Evolutionary conservation across 345 rosid species (phyloP), one percentile per base, ranked within the genome.

Genomic region (Citrus cavaleriei): DNA sequence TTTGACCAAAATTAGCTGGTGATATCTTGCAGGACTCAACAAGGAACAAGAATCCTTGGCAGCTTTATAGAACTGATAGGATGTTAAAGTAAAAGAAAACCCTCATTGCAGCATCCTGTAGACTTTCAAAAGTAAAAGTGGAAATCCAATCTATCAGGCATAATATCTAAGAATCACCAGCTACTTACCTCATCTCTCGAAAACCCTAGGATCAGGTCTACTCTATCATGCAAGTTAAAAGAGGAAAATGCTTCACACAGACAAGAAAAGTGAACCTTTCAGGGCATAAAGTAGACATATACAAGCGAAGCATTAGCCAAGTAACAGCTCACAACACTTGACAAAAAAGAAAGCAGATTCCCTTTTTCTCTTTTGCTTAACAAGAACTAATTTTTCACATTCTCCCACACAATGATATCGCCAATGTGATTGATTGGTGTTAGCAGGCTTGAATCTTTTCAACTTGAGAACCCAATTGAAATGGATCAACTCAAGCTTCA

Each of bases 241-340:
- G 65, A 71, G 86, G 74, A 89, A 87, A 88, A 83, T 88, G 83
- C 84, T 77, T 83, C 86, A 42, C 66, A 62, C 78, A 87, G 89
- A 90, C 91, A 89, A 78, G 91, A 95, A 91, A 91, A 91, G 94
- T 87, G 94, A 91, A 81, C 85, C 93, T 95, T 93, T 93, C 91
- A 91, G 95, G 89, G 94, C 87, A 95, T 93, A 95, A 92, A 95
- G 97, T 85, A 80, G 82, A 75, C 81, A 30, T 22, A 58, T 77
- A 86, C 85, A 86, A 89, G 85, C 87, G 65, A 89, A 85, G 80
- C 86, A 83, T 83, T 88, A 84, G 89, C 87, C 82, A 86, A 85
- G 80, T 79, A 89, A 87, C 97, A 93, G 94, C 91, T 87, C 92
- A 85, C 51, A 61, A 81, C 81, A 63, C 70, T 27, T 46, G 42